Percentiles rank a stretch among this genome's conserved stretches.
phyloP scores from a whole-genome alignment of 2,329 filamentous ascomycete genomes.

The Incumbomyces delicatus region DNA sequence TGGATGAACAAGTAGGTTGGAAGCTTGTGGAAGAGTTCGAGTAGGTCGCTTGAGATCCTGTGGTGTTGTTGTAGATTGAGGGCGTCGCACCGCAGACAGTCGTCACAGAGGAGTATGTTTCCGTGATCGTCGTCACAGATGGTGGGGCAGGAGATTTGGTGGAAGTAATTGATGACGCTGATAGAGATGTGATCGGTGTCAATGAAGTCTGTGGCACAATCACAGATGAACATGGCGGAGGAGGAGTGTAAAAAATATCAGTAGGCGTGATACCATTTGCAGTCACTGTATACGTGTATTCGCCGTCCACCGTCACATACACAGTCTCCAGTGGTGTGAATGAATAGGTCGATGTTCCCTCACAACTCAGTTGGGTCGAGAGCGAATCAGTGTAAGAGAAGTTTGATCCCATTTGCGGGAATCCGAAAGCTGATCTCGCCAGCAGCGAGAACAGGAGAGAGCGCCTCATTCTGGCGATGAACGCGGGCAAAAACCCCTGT shows the following conservation, averaged over 20 bases:
- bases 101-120: neutral
- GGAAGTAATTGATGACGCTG: neutral
- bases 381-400: neutral
- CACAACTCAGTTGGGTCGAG: neutral
- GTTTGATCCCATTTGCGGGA: neutral
- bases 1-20: neutral
- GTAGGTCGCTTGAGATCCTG: constrained; percentile 3
- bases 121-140: neutral
- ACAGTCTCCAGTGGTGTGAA: constrained; percentile 2
- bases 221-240: constrained; percentile 1
- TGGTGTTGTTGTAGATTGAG: neutral
- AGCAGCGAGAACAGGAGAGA: neutral
- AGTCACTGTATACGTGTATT: constrained; percentile 3
- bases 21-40: constrained; percentile 8
- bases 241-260: constrained; percentile 5
- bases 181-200: neutral
- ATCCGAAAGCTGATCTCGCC: neutral
- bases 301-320: constrained; percentile 3
- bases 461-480: neutral
- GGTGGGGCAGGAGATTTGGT: neutral
- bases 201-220: neutral
- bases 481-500: neutral
- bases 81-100: neutral
- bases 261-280: neutral
- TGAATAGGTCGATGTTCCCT: constrained; percentile 1